Evolutionary conservation across 1,284 basidiomycete species (phyloP), one percentile per base, ranked within the genome.

Genomic region (Chiua sp.): DNA sequence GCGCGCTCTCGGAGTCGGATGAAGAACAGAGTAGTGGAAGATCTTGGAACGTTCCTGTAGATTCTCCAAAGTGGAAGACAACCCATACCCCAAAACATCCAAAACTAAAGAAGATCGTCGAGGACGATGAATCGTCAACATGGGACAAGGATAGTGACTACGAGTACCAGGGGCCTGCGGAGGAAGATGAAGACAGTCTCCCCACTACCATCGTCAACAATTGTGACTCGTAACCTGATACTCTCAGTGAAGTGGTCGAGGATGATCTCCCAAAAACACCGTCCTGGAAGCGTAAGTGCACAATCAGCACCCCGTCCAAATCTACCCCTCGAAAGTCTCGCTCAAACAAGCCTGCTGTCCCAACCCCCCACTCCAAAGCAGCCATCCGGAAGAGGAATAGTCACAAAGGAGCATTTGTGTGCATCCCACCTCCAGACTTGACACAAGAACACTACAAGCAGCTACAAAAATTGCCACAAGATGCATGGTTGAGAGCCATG

Each of bases 401-500:
- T 63, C 74, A 68, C 59, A 74, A 65, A 64, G 69, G 69, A 48
- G 64, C 74, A 26, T 68, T 74, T 12, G 67, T 80, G 37, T 73
- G 76, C 57, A 63, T 77, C 61, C 72, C 80, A 42, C 72, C 77
- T 55, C 68, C 77, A 47, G 75, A 77, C 66, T 54, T 73, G 59
- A 54, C 78, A 63, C 65, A 72, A 64, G 61, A 70, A 46, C 67
- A 79, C 56, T 79, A 79, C 55, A 64, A 62, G 54, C 73, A 73
- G 12, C 62, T 83, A 37, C 74, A 77, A 55, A 77, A 80, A 54
- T 75, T 92, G 32, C 88, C 89, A 3, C 73, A 78, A 39, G 91
- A 97, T 66, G 89, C 93, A 2, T 96, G 91, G 85, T 74, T 93
- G 57, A 82, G 93, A 16, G 90, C 93, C 7, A 91, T 96, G 86